Percentiles rank a stretch among this genome's conserved stretches.
Conservation (phyloP, 208 protist genomes). For the Trypanosoma avium region DNA sequence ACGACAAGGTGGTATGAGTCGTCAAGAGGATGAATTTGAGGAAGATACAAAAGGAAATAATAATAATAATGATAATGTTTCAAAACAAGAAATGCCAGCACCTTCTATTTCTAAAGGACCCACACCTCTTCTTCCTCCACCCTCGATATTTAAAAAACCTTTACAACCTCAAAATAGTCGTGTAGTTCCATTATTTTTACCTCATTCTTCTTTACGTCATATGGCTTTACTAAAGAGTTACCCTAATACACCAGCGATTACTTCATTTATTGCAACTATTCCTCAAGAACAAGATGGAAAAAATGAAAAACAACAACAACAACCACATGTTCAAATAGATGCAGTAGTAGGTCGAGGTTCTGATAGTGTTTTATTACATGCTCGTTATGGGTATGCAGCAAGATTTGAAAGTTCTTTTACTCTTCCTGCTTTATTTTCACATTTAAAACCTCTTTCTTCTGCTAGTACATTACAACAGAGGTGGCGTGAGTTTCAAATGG, state of each 20-base stretch:
- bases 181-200: slow-evolving; percentile 58
- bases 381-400: slow-evolving; percentile 76
- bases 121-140: background rate
- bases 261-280: slow-evolving; percentile 43
- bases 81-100: slow-evolving; percentile 9
- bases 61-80: background rate
- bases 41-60: slow-evolving; percentile 6
- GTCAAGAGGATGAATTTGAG: slow-evolving; percentile 12
- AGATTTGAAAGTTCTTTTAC: slow-evolving; percentile 42
- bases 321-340: slow-evolving; percentile 63
- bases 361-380: slow-evolving; percentile 62
- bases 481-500: slow-evolving; percentile 43
- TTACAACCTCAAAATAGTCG: slow-evolving; percentile 22
- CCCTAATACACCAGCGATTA: slow-evolving; percentile 70
- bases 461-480: slow-evolving; percentile 44
- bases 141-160: background rate
- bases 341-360: slow-evolving; percentile 62
- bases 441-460: slow-evolving; percentile 49
- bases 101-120: background rate
- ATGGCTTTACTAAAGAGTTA: slow-evolving; percentile 60
- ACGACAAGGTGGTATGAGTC: slow-evolving; percentile 12
- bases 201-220: slow-evolving; percentile 53
- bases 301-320: slow-evolving; percentile 25
- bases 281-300: slow-evolving; percentile 14
- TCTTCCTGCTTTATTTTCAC: slow-evolving; percentile 49